Percentiles rank a stretch among this genome's conserved stretches.
Evolutionary conservation across 495 filamentous ascomycete species (phyloP).

Genomic region (Penicillium pulvis): DNA sequence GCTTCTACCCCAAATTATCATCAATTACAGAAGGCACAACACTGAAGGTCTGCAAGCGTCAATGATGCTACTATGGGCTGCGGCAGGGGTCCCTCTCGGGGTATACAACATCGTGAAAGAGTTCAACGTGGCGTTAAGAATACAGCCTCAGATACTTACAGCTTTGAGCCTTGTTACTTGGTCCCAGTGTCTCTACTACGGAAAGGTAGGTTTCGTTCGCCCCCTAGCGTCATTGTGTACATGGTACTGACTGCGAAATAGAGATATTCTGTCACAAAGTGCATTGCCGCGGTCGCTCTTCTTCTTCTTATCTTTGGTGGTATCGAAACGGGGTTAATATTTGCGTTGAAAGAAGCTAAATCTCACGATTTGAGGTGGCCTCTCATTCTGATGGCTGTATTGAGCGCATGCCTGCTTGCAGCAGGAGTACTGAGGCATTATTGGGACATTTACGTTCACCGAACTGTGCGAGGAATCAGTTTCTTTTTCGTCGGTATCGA

Average conservation of each 20-base stretch:
- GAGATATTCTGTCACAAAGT: slow-evolving; percentile 48
- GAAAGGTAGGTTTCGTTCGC: slow-evolving; percentile 37
- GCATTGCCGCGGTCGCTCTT: slow-evolving; percentile 38
- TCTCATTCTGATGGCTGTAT: slow-evolving; percentile 58
- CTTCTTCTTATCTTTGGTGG: slow-evolving; percentile 50
- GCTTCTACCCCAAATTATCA: slow-evolving; percentile 65
- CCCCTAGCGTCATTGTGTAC: neutral
- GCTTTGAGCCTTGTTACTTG: slow-evolving; percentile 63
- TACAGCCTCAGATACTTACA: slow-evolving; percentile 66
- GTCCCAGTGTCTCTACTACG: slow-evolving; percentile 66
- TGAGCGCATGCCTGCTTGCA: slow-evolving; percentile 58
- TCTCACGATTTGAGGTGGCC: slow-evolving; percentile 49
- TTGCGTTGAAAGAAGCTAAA: slow-evolving; percentile 49
- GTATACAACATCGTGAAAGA: slow-evolving; percentile 64
- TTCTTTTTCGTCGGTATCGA: slow-evolving; percentile 68
- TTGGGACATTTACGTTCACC: slow-evolving; percentile 59
- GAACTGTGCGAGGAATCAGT: slow-evolving; percentile 64
- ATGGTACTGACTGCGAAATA: slow-evolving; percentile 20
- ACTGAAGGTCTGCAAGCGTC: slow-evolving; percentile 59
- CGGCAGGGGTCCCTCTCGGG: slow-evolving; percentile 63
- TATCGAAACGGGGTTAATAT: slow-evolving; percentile 52
- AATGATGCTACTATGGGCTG: slow-evolving; percentile 71
- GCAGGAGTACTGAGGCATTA: slow-evolving; percentile 58
- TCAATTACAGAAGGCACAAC: slow-evolving; percentile 63
- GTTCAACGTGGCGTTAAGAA: slow-evolving; percentile 60